A percentile compares a stretch with the other conserved stretches of the same genome.
Conservation (phyloP, 176 grass and related monocot genomes). For the Zea mays region Zm-B73-REFERENCE-NAM-5.0 NC_050103.1:117397501-117398000, state of each 20-base stretch:
- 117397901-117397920: slow-evolving; percentile 34
- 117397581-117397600: slow-evolving; percentile 48
- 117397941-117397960: slow-evolving; percentile 31
- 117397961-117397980: slow-evolving; percentile 34
- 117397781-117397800: slow-evolving; percentile 30
- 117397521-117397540: slow-evolving; percentile 39
- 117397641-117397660: slow-evolving; percentile 34
- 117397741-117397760: slow-evolving; percentile 62
- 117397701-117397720: slow-evolving; percentile 35
- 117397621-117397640: slow-evolving; percentile 18
- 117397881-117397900: slow-evolving; percentile 41
- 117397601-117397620: slow-evolving; percentile 20
- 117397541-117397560: slow-evolving; percentile 45
- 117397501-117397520: slow-evolving; percentile 50
- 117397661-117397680: slow-evolving; percentile 44
- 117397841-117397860: slow-evolving; percentile 19
- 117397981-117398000: slow-evolving; percentile 46
- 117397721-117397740: slow-evolving; percentile 41
- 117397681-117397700: slow-evolving; percentile 41
- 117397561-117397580: slow-evolving; percentile 39
- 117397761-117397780: slow-evolving; percentile 22
- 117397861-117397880: slow-evolving; percentile 37
- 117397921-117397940: slow-evolving; percentile 39
- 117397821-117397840: slow-evolving; percentile 38
- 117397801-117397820: slow-evolving; percentile 45